Evolutionary conservation across 2,329 filamentous ascomycete genomes (phyloP).

Genomic region (Neonectria punicea): DNA sequence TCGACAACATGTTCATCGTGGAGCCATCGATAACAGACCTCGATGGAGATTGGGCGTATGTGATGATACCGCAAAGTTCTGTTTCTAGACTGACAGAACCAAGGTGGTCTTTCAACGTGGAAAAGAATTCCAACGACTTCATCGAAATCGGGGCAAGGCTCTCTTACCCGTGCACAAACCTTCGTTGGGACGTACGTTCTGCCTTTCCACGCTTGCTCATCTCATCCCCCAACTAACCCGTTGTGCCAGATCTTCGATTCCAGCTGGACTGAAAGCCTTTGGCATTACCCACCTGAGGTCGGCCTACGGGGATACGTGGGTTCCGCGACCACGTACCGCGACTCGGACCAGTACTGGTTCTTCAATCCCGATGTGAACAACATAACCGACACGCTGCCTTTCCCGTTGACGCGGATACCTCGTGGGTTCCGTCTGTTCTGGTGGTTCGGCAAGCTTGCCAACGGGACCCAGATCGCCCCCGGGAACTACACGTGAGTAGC

Average conservation of each 20-base stretch:
- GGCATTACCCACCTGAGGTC: constrained; percentile 54
- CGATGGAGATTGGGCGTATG: constrained; percentile 41
- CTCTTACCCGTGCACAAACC: constrained; percentile 47
- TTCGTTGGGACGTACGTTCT: constrained; percentile 50
- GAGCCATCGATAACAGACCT: constrained; percentile 41
- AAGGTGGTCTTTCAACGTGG: constrained; percentile 49
- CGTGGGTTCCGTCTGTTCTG: constrained; percentile 50
- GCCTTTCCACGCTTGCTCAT: background rate
- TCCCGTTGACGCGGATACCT: constrained; percentile 49
- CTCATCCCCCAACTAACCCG: background rate
- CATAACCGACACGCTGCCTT: constrained; percentile 51
- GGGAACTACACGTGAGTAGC: constrained; percentile 54
- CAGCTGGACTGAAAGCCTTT: constrained; percentile 52
- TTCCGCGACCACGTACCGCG: constrained; percentile 53
- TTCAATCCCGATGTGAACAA: constrained; percentile 51
- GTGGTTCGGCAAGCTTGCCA: constrained; percentile 56
- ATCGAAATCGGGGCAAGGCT: constrained; percentile 44
- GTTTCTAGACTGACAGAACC: constrained; percentile 2
- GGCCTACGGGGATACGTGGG: constrained; percentile 55
- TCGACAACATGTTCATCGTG: constrained; percentile 50
- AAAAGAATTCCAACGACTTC: constrained; percentile 43
- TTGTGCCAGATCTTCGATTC: constrained; percentile 50
- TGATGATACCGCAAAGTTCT: background rate
- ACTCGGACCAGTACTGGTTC: constrained; percentile 45
- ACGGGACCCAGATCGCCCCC: constrained; percentile 52